phyloP scores from a whole-genome alignment of 148 eudicot genomes.

The Talinum fruticosum region DNA sequence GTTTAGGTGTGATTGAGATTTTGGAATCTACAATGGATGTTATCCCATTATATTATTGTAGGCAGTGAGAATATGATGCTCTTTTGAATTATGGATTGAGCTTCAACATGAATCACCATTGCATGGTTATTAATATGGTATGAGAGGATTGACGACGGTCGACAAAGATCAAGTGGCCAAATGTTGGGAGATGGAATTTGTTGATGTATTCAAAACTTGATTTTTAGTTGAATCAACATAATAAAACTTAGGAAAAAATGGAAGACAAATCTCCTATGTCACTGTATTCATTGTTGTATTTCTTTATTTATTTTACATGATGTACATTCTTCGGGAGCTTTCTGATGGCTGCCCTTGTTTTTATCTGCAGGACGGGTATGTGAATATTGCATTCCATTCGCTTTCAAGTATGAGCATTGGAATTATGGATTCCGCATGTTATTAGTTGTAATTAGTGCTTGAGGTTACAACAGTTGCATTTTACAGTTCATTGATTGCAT shows the following conservation, averaged over 20 bases:
- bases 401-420: constrained; percentile 5
- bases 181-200: too few species aligned
- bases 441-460: too few species aligned
- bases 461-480: background rate
- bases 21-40: background rate
- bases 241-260: background rate
- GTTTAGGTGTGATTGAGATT: background rate
- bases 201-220: background rate
- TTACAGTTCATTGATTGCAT: background rate
- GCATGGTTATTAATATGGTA: background rate
- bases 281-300: background rate
- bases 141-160: background rate
- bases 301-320: background rate
- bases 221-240: background rate
- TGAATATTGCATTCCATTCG: constrained; percentile 20
- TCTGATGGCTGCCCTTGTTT: constrained; percentile 15
- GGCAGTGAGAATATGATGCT: background rate
- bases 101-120: background rate
- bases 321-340: background rate
- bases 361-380: constrained; percentile 97
- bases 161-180: background rate
- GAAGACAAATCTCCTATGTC: background rate
- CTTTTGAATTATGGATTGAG: background rate
- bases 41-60: background rate
- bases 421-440: background rate